Conservation (phyloP, 2,329 filamentous ascomycete genomes). For the Falciphora oryzae region DNA sequence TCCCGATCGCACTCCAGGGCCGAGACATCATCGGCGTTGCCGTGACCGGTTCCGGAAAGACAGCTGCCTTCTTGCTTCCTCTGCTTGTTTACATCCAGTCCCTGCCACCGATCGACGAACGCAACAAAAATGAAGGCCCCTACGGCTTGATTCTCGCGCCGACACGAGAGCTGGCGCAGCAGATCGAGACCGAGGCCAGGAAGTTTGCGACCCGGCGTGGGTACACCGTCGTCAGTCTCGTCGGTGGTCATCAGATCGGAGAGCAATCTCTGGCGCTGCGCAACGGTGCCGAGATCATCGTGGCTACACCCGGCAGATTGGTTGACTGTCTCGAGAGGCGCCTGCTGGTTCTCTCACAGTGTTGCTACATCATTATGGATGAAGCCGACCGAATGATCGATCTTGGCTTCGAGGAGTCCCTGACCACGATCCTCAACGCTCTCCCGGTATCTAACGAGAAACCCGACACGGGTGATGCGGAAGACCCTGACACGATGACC, state of each 20-base stretch:
- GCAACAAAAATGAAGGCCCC: slow-evolving; percentile 88
- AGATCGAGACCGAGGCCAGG: slow-evolving; percentile 89
- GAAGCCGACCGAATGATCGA: slow-evolving; percentile 99
- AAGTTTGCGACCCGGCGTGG: slow-evolving; percentile 89
- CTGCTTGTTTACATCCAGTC: slow-evolving; percentile 92
- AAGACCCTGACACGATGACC: slow-evolving; percentile 81
- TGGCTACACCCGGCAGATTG: slow-evolving; percentile 94
- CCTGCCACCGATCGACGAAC: slow-evolving; percentile 75
- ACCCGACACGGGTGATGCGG: slow-evolving; percentile 86
- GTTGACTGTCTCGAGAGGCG: slow-evolving; percentile 95
- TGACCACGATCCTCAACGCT: slow-evolving; percentile 95
- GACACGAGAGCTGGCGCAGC: slow-evolving; percentile 93
- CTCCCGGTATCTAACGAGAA: slow-evolving; percentile 92
- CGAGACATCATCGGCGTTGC: slow-evolving; percentile 97
- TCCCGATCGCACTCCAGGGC: slow-evolving; percentile 87
- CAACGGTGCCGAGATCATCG: slow-evolving; percentile 94
- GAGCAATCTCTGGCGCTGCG: slow-evolving; percentile 87
- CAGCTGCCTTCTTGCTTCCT: slow-evolving; percentile 87
- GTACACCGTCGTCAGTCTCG: slow-evolving; percentile 92
- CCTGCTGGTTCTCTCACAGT: slow-evolving; percentile 87
- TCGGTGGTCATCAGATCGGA: slow-evolving; percentile 94
- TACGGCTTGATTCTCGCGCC: slow-evolving; percentile 97
- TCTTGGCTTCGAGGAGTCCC: slow-evolving; percentile 92
- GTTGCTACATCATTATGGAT: slow-evolving; percentile 98
- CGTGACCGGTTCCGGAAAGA: slow-evolving; percentile 97